A percentile compares a stretch with the other conserved stretches of the same genome.
Evolutionary conservation across 257 asterid genomes (phyloP).

Genomic region (Orobanche coerulescens): DNA sequence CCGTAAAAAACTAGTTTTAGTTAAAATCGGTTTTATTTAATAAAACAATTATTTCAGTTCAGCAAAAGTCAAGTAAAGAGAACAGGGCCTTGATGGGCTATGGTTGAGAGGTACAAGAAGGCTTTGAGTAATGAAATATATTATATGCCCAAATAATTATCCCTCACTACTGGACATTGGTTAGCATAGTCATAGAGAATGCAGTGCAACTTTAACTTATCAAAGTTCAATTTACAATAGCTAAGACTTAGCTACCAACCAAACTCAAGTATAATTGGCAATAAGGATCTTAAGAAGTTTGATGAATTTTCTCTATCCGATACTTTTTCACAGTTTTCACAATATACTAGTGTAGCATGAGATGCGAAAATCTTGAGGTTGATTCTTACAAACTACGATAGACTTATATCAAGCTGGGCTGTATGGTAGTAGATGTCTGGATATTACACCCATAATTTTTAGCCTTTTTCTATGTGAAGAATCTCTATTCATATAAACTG

Average conservation of each 20-base stretch:
- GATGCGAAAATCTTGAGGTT: not conserved
- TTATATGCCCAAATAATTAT: not conserved
- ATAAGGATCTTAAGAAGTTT: not conserved
- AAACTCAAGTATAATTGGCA: not conserved
- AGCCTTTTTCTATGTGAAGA: too few relatives aligned
- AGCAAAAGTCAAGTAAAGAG: too few relatives aligned
- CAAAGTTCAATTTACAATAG: not conserved
- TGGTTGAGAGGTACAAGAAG: not conserved
- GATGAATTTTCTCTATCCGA: not conserved
- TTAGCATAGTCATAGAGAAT: not conserved
- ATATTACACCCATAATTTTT: too few relatives aligned
- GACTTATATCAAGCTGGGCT: not conserved
- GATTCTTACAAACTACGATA: not conserved
- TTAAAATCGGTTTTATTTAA: too few relatives aligned
- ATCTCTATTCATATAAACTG: not conserved
- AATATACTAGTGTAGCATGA: not conserved
- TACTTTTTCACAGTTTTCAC: not conserved
- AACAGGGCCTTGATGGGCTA: not conserved
- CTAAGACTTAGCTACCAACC: not conserved
- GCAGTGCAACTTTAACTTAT: not conserved
- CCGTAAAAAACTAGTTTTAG: too few relatives aligned
- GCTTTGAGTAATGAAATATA: not conserved
- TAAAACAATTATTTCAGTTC: too few relatives aligned
- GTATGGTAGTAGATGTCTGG: too few relatives aligned
- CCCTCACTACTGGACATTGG: too few relatives aligned